A percentile compares a stretch with the other conserved stretches of the same genome.
phyloP scores from a whole-genome alignment of 2,329 filamentous ascomycete species.

The Ophiostoma ulmi region DNA sequence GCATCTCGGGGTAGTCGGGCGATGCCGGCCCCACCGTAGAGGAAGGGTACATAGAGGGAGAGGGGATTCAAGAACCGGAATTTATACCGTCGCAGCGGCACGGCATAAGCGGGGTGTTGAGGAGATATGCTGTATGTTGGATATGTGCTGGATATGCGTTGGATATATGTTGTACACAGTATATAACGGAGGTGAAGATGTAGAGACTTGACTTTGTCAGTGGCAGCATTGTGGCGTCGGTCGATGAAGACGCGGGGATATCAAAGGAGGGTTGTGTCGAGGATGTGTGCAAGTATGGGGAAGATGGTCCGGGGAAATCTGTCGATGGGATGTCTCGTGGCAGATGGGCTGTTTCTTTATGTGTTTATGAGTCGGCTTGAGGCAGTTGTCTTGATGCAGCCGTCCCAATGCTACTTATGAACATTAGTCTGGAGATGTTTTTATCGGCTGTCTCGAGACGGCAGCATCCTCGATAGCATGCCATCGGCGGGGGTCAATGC shows the following conservation, averaged over 20 bases:
- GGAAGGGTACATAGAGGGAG: background rate
- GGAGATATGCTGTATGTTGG: no score
- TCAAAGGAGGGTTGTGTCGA: background rate
- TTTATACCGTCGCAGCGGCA: background rate
- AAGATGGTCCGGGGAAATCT: constrained; percentile 6
- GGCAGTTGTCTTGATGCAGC: background rate
- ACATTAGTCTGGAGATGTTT: background rate
- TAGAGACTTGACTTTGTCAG: background rate
- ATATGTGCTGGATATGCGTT: no score
- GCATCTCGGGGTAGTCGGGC: constrained; percentile 9
- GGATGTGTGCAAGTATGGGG: background rate
- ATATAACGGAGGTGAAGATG: background rate
- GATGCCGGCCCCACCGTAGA: constrained; percentile 1
- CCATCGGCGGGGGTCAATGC: background rate
- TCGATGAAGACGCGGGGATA: background rate
- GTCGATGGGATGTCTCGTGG: background rate
- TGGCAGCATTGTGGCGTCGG: background rate
- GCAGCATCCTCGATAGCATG: background rate
- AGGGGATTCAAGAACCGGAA: background rate
- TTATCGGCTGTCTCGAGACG: background rate
- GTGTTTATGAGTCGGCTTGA: background rate
- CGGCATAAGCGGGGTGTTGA: background rate
- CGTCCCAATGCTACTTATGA: no score
- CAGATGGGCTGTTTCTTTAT: background rate
- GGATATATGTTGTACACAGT: no score